Evolutionary conservation across 352 stramenopile genomes (phyloP).

Genomic region (Globisporangium irregulare): DNA sequence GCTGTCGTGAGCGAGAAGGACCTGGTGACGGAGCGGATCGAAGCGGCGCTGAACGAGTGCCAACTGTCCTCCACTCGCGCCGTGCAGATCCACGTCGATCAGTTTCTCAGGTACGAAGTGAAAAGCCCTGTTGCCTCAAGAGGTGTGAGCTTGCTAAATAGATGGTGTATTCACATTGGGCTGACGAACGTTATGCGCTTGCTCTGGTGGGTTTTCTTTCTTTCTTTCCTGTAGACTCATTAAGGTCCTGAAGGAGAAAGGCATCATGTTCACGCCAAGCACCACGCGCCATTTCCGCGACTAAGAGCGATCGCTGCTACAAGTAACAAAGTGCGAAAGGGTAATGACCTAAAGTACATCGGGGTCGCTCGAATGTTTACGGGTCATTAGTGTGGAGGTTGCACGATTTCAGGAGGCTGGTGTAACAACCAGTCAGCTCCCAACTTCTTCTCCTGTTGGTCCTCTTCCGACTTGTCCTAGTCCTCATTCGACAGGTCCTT

Average conservation of each 20-base stretch:
- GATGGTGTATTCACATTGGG: background rate
- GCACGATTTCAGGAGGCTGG: too few relatives aligned
- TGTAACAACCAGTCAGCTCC: too few relatives aligned
- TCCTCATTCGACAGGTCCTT: too few relatives aligned
- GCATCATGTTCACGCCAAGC: slow-evolving; percentile 50
- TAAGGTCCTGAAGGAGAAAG: slow-evolving; percentile 38
- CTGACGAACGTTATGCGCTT: background rate
- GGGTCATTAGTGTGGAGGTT: too few relatives aligned
- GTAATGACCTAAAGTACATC: too few relatives aligned
- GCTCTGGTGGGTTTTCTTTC: background rate
- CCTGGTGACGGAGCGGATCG: slow-evolving; percentile 37
- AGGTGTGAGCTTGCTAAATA: too few relatives aligned
- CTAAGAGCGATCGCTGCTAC: slow-evolving; percentile 18
- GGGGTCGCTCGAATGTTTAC: too few relatives aligned
- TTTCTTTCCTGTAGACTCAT: slow-evolving; percentile 30
- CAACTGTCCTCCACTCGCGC: slow-evolving; percentile 47
- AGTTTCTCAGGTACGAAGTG: slow-evolving; percentile 44
- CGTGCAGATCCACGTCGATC: slow-evolving; percentile 55
- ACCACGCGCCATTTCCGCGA: slow-evolving; percentile 66
- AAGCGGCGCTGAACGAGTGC: slow-evolving; percentile 45
- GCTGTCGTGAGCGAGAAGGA: slow-evolving; percentile 21
- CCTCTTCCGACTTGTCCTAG: too few relatives aligned
- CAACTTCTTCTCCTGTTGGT: too few relatives aligned
- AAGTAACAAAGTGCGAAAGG: too few relatives aligned
- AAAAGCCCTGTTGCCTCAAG: background rate